These are phyloP conservation scores for Epicoccum sorghinum DNA, from an alignment of 2,329 filamentous ascomycete genomes.

Conservation along the genomic window DNA sequence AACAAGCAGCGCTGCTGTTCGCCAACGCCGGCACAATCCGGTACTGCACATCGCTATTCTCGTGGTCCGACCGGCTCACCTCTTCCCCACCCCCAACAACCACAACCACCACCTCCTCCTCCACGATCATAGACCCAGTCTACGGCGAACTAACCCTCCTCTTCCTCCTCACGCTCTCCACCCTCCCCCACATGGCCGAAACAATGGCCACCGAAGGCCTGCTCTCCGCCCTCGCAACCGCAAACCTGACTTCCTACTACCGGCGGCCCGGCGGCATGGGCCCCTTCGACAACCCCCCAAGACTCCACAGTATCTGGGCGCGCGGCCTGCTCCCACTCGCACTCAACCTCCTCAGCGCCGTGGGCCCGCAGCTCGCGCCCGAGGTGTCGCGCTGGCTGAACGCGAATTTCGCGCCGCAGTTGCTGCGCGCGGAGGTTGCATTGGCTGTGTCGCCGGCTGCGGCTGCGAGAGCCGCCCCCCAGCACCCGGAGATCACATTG, in stretches of 20 bases:
- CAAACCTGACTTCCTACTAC: slow-evolving; percentile 79
- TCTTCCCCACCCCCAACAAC: slow-evolving; percentile 46
- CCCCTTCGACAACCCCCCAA: slow-evolving; percentile 76
- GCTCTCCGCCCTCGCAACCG: slow-evolving; percentile 77
- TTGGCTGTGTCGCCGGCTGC: slow-evolving; percentile 59
- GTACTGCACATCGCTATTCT: slow-evolving; percentile 85
- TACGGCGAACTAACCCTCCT: slow-evolving; percentile 92
- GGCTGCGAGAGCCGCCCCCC: not conserved
- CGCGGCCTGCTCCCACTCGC: slow-evolving; percentile 86
- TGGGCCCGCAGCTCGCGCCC: slow-evolving; percentile 80
- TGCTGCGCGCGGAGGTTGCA: slow-evolving; percentile 72
- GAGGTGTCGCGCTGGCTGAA: slow-evolving; percentile 88
- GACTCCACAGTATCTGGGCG: slow-evolving; percentile 89
- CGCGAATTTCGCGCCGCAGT: slow-evolving; percentile 76
- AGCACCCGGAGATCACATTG: slow-evolving; percentile 67
- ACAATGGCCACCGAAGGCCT: slow-evolving; percentile 88
- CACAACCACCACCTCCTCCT: slow-evolving; percentile 61
- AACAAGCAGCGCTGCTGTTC: slow-evolving; percentile 55
- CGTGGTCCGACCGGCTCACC: slow-evolving; percentile 86
- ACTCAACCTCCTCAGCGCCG: slow-evolving; percentile 82
- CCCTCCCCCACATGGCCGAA: slow-evolving; percentile 80
- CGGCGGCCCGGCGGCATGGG: slow-evolving; percentile 71
- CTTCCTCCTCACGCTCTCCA: slow-evolving; percentile 87
- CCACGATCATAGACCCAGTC: slow-evolving; percentile 67
- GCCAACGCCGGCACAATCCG: slow-evolving; percentile 72